phyloP scores from a whole-genome alignment of 768 basidiomycete species.

The Russula emetica region DNA sequence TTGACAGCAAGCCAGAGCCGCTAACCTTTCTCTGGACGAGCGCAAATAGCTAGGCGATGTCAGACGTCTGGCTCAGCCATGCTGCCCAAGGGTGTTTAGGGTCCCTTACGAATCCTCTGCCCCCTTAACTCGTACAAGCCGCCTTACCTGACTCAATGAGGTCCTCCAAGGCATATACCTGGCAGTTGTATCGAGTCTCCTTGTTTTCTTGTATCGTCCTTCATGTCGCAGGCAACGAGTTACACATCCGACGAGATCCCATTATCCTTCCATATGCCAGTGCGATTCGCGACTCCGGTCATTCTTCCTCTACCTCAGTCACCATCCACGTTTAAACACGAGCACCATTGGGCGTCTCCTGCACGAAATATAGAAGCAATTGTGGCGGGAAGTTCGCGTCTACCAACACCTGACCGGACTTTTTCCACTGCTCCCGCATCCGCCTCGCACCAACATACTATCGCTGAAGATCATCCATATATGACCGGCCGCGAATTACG shows the following conservation, averaged over 20 bases:
- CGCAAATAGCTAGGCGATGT: not conserved
- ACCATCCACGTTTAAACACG: constrained; percentile 21
- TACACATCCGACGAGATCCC: constrained; percentile 1
- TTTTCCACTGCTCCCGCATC: not conserved
- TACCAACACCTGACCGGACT: not conserved
- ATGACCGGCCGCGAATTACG: not conserved
- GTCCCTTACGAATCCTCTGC: not conserved
- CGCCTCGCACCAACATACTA: not conserved
- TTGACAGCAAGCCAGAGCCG: not conserved
- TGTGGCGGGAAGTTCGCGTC: not conserved
- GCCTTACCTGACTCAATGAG: constrained; percentile 3
- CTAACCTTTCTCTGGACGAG: constrained; percentile 1
- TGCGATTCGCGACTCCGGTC: constrained; percentile 5
- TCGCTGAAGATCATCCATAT: not conserved
- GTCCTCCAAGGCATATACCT: not conserved
- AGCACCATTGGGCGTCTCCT: not conserved
- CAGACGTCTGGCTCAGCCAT: not conserved
- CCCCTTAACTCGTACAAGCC: constrained; percentile 10
- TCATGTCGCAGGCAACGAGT: constrained; percentile 13
- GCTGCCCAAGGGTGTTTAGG: not conserved
- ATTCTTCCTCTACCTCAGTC: not conserved
- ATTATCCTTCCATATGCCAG: not conserved
- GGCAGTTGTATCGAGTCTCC: not conserved
- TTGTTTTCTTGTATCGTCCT: constrained; percentile 15
- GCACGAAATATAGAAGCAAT: constrained; percentile 6